These are phyloP conservation scores for Solanum okadae DNA, from an alignment of 257 asterid genomes.

Conservation along the genomic window DNA sequence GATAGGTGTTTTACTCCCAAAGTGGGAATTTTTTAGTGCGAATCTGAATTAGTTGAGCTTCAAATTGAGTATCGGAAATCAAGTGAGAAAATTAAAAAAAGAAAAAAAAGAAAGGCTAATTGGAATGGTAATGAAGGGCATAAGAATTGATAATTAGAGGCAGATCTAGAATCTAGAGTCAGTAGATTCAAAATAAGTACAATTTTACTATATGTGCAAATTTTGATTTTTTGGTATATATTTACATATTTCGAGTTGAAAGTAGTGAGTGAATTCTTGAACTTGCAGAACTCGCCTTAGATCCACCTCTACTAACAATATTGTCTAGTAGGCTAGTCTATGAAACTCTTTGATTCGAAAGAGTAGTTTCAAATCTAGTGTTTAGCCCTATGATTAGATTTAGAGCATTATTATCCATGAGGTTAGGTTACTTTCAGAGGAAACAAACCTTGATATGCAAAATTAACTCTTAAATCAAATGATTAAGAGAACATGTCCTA, in stretches of 20 bases:
- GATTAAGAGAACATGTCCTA: constrained; percentile 1
- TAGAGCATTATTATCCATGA: not conserved
- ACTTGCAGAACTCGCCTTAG: not conserved
- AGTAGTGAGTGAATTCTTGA: not conserved
- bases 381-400: not conserved
- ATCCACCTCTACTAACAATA: not conserved
- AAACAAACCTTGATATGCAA: not conserved
- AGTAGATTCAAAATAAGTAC: not conserved
- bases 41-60: not conserved
- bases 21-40: not conserved
- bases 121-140: not conserved
- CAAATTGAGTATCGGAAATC: not conserved
- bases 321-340: not conserved
- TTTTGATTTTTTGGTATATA: not conserved
- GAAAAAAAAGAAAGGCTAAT: not conserved
- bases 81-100: not conserved
- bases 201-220: not conserved
- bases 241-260: not conserved
- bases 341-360: not conserved
- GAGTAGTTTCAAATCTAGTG: not conserved
- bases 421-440: not conserved
- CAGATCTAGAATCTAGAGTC: not conserved
- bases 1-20: not conserved
- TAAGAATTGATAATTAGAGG: not conserved
- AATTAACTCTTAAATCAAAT: not conserved